Conservation (phyloP, 192 early-diverging fungal species). For the Backusella westeae region DNA sequence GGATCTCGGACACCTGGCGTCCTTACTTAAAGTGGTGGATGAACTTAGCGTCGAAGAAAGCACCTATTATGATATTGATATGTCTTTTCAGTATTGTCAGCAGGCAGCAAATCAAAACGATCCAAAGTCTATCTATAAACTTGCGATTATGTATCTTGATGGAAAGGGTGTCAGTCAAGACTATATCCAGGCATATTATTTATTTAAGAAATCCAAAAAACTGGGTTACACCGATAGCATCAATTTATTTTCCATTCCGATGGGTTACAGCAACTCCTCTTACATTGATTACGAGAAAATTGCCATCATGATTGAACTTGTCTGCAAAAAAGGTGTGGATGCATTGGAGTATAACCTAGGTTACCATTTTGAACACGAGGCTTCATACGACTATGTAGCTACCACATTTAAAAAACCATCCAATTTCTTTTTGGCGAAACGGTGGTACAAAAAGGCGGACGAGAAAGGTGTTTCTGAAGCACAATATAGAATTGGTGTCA, state of each 20-base stretch:
- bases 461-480: slow-evolving; percentile 19
- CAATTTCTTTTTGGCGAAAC: not conserved
- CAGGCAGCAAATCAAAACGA: slow-evolving; percentile 49
- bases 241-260: not conserved
- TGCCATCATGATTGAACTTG: not conserved
- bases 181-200: not conserved
- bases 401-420: not conserved
- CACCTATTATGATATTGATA: slow-evolving; percentile 17
- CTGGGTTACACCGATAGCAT: not conserved
- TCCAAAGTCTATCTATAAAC: slow-evolving; percentile 50
- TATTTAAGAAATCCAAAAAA: not conserved
- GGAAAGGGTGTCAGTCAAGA: slow-evolving; percentile 39
- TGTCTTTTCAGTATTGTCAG: slow-evolving; percentile 24
- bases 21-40: not conserved
- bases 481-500: slow-evolving; percentile 29
- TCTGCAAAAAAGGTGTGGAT: too few species aligned
- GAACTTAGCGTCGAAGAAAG: not conserved
- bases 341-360: not conserved
- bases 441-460: slow-evolving; percentile 18
- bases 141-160: slow-evolving; percentile 57
- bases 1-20: not conserved
- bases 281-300: not conserved
- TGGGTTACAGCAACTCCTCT: not conserved
- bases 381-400: not conserved
- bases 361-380: not conserved